These are phyloP conservation scores for Colletotrichum paranaense DNA, from an alignment of 2,329 filamentous ascomycete species.

Conservation along the genomic window DNA sequence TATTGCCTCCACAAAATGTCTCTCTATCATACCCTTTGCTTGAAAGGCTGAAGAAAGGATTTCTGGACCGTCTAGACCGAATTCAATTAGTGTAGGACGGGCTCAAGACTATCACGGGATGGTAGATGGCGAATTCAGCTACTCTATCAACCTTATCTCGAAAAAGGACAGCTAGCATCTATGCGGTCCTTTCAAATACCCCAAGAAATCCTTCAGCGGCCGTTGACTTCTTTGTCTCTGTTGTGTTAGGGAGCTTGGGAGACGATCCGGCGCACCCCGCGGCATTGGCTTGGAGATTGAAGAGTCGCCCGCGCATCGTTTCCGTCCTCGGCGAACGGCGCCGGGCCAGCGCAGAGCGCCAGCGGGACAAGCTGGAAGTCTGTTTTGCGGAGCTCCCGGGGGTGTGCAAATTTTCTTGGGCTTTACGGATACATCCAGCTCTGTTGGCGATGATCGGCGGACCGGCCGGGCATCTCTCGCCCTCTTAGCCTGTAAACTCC, in stretches of 20 bases:
- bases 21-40: not conserved
- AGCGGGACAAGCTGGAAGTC: constrained; percentile 13
- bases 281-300: constrained; percentile 4
- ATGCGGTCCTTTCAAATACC: not conserved
- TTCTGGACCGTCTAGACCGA: not conserved
- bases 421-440: not conserved
- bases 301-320: constrained; percentile 16
- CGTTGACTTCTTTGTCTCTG: not conserved
- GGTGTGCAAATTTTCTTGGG: not conserved
- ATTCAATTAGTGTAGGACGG: not conserved
- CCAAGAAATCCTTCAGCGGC: not conserved
- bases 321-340: constrained; percentile 1
- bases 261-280: constrained; percentile 20
- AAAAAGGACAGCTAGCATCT: not conserved
- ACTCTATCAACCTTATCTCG: not conserved
- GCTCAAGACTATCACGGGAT: not conserved
- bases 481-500: not conserved
- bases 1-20: not conserved
- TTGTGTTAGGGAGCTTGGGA: too few species aligned
- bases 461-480: constrained; percentile 23
- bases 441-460: constrained; percentile 16
- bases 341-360: not conserved
- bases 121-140: not conserved
- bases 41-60: not conserved
- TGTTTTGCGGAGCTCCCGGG: constrained; percentile 20